Percentiles rank a stretch among this genome's conserved stretches.
Conservation (phyloP, 176 grass and related monocot genomes). For the Zoysia japonica region DNA sequence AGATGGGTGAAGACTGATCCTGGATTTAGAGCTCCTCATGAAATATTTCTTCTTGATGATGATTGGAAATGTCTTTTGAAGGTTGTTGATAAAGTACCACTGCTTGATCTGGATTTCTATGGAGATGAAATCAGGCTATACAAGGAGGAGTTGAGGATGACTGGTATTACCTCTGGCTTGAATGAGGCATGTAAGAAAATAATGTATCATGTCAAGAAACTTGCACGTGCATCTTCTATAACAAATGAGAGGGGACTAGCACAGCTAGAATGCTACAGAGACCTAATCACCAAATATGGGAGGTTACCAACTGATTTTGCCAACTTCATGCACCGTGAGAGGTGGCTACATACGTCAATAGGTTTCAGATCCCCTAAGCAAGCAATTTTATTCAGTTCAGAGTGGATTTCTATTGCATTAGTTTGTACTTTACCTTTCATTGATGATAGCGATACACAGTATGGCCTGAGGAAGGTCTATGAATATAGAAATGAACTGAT, state of each 20-base stretch:
- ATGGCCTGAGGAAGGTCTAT: background rate
- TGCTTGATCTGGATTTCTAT: constrained; percentile 13
- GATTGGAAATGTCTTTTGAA: constrained; percentile 20
- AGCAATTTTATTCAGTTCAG: constrained; percentile 15
- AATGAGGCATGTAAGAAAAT: background rate
- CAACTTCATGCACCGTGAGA: constrained; percentile 12
- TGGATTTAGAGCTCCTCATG: constrained; percentile 8
- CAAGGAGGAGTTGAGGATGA: background rate
- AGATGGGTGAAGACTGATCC: constrained; percentile 21
- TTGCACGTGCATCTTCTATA: background rate
- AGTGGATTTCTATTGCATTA: background rate
- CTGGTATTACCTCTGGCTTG: background rate
- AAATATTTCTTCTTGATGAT: constrained; percentile 15
- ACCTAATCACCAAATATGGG: background rate
- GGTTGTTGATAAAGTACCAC: background rate
- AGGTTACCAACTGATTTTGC: constrained; percentile 6
- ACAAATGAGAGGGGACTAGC: background rate
- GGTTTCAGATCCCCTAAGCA: constrained; percentile 16
- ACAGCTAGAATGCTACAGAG: constrained; percentile 9
- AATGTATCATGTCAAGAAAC: background rate
- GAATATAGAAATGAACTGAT: background rate
- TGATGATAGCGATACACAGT: background rate
- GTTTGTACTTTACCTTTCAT: constrained; percentile 5
- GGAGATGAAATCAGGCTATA: constrained; percentile 27
- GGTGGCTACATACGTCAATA: background rate